Evolutionary conservation across 371 early-diverging fungal species (phyloP), one percentile per base, ranked within the genome.

Genomic region (Choanephora cucurbitarum): DNA sequence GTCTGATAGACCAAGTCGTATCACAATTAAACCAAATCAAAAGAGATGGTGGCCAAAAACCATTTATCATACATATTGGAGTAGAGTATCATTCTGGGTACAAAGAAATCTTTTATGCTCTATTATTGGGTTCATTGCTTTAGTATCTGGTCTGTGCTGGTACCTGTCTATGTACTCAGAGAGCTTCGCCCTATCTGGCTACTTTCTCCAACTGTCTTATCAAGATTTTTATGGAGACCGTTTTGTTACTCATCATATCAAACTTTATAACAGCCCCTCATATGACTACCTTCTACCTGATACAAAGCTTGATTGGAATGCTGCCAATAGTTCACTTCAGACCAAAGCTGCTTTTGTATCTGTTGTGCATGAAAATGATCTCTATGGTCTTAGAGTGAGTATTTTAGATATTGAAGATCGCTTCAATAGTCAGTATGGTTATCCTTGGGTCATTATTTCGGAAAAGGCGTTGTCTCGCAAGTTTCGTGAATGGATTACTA

Each of bases 401-500:
- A 73, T 76, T 65, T 13, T 55, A 1, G 62, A 64, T 31, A 23
- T 76, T 22, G 69, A 76, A 50, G 55, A 58, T 10, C 63, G 60
- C 6, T 73, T 73, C 52, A 73, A 76, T 41, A n/a, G 47, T 2
- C 23, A 44, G 1, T 47, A 64, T 21, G 58, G 60, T 7, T 76
- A 76, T 32, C 77, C 77, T 6, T 76, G 70, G 68, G 37, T 76
- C 14, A 69, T 76, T 10, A 45, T 76, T 15, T 59, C 66, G 1
- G 71, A 73, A 18, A 56, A 64, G 18, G 46, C 60, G 1, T 55
- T 70, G n/a, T 61, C 65, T 7, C 17, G 6, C 15, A 54, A 57
- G 3, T 76, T 73, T 49, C 58, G 63, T 19, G 54, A 60, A 14
- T 55, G 62, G 52, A 48, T 66, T 3, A 32, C 40, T 1, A 23